These are phyloP conservation scores for Pichia sp. DNA, from an alignment of 1,139 yeast species.

Conservation along the genomic window DNA sequence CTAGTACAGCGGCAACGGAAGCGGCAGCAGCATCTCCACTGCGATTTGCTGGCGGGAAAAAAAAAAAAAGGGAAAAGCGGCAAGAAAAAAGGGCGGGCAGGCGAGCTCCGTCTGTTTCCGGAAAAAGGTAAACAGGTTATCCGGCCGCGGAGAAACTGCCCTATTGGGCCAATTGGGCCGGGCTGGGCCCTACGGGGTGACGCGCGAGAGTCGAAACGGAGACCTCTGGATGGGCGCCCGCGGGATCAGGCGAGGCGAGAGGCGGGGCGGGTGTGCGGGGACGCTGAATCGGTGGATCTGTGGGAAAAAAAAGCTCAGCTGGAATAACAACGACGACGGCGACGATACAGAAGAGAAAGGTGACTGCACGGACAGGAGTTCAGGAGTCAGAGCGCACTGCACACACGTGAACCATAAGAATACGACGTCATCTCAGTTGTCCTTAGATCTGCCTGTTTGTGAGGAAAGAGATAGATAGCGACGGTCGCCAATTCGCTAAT, in stretches of 20 bases:
- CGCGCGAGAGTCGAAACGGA: neutral
- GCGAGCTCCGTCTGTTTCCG: neutral
- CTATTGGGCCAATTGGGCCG: neutral
- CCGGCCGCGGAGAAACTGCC: neutral
- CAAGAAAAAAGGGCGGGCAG: neutral
- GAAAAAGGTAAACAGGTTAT: neutral
- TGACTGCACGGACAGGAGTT: too few species aligned
- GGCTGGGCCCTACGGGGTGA: neutral
- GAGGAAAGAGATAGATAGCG: too few species aligned
- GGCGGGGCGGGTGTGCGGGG: too few species aligned
- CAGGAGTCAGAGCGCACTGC: too few species aligned
- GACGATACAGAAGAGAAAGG: too few species aligned
- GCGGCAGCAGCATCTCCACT: neutral
- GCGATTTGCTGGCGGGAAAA: slow-evolving; percentile 1
- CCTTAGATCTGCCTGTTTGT: too few species aligned
- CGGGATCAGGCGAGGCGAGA: neutral
- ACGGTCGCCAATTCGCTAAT: too few species aligned
- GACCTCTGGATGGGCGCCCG: neutral
- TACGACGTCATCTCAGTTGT: too few species aligned
- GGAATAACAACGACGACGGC: too few species aligned
- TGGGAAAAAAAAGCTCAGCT: too few species aligned
- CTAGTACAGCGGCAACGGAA: neutral
- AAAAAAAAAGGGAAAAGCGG: neutral
- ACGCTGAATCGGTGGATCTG: too few species aligned
- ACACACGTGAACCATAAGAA: too few species aligned